Base-by-base conservation (phyloP, 1,284 basidiomycete genomes). In the Porodaedalea pini region DNA sequence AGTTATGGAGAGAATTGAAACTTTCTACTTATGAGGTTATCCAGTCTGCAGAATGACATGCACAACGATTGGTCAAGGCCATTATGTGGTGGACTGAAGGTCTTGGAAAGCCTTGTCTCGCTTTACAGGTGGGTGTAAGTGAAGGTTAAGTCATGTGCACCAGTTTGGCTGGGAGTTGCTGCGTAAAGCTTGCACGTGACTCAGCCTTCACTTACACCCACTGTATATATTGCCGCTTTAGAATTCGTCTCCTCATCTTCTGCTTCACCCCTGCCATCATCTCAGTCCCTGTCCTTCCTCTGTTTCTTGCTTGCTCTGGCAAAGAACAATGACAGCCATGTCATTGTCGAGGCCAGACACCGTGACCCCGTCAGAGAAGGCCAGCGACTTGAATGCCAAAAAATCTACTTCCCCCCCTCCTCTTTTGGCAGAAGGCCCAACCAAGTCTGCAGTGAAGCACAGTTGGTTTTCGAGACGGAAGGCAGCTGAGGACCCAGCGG, bases 391-490 rank as follows among this genome's bases (percentile, higher is more conserved):
- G 11, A 13, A 23, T 11, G 29, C 27, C 7, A 31, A 47, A 32
- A 52, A 53, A 51, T 6, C 36, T 39, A 7, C 10, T 7, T 41
- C 37, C 13, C 7, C 50, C 11, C 37, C 50, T 19, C 21, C 34
- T 11, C 23, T 29, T 4, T 17, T 39, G 13, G 34, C 25, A 34
- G 37, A 34, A 3, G 34, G 25, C 37, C 21, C n/a, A 23, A 10
- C 10, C 7, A 50, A 57, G 31, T 15, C 43, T 10, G 13, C 25
- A 10, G 13, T 21, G n/a, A 57, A 40, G 50, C 21, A 31, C 21
- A 50, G 40, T 23, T 19, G 51, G 25, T 56, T 59, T 39, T 54
- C 52, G 31, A 54, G 45, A 34, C 59, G 60, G 55, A 49, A 58
- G n/a, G 7, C 44, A 7, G 52, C 52, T 27, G 57, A 43, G 21